Evolutionary conservation across 352 stramenopile species (phyloP), one percentile per base, ranked within the genome.

Genomic region (Pythium biforme): DNA sequence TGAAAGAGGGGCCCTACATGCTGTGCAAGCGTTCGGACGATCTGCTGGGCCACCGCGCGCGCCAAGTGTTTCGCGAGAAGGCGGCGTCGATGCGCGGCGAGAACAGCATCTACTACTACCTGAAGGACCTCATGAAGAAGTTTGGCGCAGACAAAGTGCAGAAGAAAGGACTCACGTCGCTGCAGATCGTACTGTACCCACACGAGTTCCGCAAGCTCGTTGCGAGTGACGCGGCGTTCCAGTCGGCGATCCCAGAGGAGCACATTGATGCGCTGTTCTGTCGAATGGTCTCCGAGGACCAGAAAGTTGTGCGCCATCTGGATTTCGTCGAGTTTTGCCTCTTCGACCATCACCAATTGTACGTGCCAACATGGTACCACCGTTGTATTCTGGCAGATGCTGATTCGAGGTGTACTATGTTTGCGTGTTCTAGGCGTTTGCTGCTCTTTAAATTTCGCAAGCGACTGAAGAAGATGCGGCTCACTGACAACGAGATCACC

Each of bases 311-410:
- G 29, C 71, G 83, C 17, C 84, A 87, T 23, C 57, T 76, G 58
- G 84, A 92, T 59, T 89, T 92, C 65, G 76, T 94, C 10, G 84
- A 91, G 61, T 94, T 94, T 47, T 94, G 82, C 54, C 64, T 94
- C 5, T 68, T 94, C 11, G 81, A 94, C 48, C 81, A 88, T 49
- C 81, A 89, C 34, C 84, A 94, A 50, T 61, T 94, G 82, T 94
- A 64, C 26, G 81, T 78, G 7, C 6, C 8, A 25, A 7, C 11
- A 11, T 22, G 33, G 20, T 33, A 6, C 45, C 22, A 45, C 7
- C 4, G 19, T 58, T 3, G 37, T 33, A 29, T 58, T 59, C 12
- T 62, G 33, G 29, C 5, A 10, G 29, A 34, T 34, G 10, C 10
- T 34, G 29, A 34, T 34, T 34, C 15, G 34, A 41, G 34, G 11